Conservation (phyloP, 176 grass and related monocot species). For the Guadua angustifolia region DNA sequence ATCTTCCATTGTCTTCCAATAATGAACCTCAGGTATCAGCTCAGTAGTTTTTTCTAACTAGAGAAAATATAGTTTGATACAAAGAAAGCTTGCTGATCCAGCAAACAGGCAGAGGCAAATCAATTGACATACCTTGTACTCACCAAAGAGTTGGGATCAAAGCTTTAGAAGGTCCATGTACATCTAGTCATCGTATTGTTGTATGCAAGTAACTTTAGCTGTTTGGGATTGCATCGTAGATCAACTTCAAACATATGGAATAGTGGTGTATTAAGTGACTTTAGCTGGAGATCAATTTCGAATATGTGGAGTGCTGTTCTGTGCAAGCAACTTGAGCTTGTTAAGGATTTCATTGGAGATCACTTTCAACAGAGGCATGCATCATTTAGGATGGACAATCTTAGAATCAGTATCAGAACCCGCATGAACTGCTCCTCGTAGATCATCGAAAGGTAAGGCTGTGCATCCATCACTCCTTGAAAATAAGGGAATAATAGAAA, state of each 20-base stretch:
- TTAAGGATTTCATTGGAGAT: not conserved
- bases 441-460: slow-evolving; percentile 13
- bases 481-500: slow-evolving; percentile 19
- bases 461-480: not conserved
- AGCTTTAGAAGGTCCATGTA: not conserved
- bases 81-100: slow-evolving; percentile 3
- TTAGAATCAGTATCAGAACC: not conserved
- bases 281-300: not conserved
- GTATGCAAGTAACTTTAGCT: not conserved
- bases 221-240: not conserved
- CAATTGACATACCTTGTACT: slow-evolving; percentile 5
- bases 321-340: not conserved
- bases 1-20: not conserved
- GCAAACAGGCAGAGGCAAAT: not conserved
- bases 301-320: not conserved
- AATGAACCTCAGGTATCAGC: not conserved
- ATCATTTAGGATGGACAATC: not conserved
- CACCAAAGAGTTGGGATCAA: not conserved
- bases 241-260: not conserved
- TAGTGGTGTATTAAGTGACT: not conserved
- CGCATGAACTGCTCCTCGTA: not conserved
- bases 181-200: not conserved
- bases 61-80: slow-evolving; percentile 14
- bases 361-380: not conserved
- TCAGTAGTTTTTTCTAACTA: not conserved